Percentiles rank a stretch among this genome's conserved stretches.
These are phyloP conservation scores for Ganoderma lucidum DNA, from an alignment of 1,284 basidiomycete species.

Conservation along the genomic window DNA sequence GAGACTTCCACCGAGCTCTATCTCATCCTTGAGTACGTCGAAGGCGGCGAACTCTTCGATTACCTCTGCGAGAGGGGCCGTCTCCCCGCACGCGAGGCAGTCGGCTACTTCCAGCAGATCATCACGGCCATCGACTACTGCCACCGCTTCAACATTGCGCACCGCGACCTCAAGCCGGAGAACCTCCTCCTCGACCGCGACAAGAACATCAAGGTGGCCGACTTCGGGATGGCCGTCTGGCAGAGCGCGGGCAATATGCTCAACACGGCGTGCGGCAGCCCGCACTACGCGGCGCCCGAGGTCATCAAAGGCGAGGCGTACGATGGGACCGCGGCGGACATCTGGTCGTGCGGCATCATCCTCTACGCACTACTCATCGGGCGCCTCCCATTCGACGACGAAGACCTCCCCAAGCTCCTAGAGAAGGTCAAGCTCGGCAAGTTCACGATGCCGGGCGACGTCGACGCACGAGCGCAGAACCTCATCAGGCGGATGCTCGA, in stretches of 20 bases:
- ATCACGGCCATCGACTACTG: slow-evolving; percentile 96
- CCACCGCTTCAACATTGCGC: slow-evolving; percentile 96
- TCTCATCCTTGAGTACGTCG: slow-evolving; percentile 96
- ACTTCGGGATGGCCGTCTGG: slow-evolving; percentile 99
- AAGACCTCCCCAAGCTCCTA: slow-evolving; percentile 78
- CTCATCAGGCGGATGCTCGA: slow-evolving; percentile 90
- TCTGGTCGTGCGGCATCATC: slow-evolving; percentile 99
- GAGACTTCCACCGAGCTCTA: slow-evolving; percentile 92
- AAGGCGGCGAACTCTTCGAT: slow-evolving; percentile 97
- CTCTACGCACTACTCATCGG: slow-evolving; percentile 94
- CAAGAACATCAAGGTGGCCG: slow-evolving; percentile 95
- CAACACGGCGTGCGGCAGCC: slow-evolving; percentile 93
- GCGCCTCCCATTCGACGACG: slow-evolving; percentile 93
- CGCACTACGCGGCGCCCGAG: slow-evolving; percentile 98
- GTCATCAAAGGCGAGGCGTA: slow-evolving; percentile 89
- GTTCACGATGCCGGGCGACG: slow-evolving; percentile 85
- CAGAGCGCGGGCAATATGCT: slow-evolving; percentile 76
- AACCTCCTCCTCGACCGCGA: slow-evolving; percentile 89
- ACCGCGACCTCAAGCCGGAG: slow-evolving; percentile 98
- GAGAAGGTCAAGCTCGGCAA: slow-evolving; percentile 87
- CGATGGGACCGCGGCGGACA: slow-evolving; percentile 90
- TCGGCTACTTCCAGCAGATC: slow-evolving; percentile 97
- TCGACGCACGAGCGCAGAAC: slow-evolving; percentile 82
- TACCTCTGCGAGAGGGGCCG: slow-evolving; percentile 89
- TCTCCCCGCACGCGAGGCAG: slow-evolving; percentile 83